Percentiles rank a stretch among this genome's conserved stretches.
These are phyloP conservation scores for Coccomyxa sp. DNA, from an alignment of 139 green algal species.

Conservation along the genomic window DNA sequence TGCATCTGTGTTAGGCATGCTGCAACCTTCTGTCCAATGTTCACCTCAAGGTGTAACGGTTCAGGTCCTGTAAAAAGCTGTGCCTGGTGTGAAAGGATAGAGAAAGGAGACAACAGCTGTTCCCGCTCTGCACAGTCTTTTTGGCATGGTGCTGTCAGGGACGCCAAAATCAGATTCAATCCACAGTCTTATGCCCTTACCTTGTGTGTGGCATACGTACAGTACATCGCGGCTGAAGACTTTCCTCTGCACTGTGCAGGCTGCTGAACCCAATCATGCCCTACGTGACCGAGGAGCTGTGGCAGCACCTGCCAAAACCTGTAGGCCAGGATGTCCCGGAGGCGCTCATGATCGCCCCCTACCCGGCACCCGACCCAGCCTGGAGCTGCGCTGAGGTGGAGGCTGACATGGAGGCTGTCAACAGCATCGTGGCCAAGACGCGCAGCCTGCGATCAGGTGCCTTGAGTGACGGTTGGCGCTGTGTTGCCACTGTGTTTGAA, in stretches of 20 bases:
- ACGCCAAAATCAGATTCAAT: background rate
- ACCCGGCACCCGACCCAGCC: conserved; percentile 44
- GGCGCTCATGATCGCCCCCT: conserved; percentile 83
- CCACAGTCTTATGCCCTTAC: no score
- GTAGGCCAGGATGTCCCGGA: background rate
- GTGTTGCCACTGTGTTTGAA: background rate
- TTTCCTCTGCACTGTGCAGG: background rate
- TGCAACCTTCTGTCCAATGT: background rate
- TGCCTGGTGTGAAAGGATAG: background rate
- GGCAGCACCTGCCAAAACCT: conserved; percentile 71
- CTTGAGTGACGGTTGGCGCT: background rate
- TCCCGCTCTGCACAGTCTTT: background rate
- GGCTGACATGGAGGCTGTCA: conserved; percentile 54
- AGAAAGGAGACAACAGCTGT: background rate
- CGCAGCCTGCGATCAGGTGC: conserved; percentile 34
- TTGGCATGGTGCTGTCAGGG: no score
- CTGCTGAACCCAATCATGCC: conserved; percentile 98
- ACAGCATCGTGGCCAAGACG: conserved; percentile 26
- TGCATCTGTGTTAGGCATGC: no score
- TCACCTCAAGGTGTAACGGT: background rate
- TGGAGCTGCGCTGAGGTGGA: conserved; percentile 58
- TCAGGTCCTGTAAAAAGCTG: background rate
- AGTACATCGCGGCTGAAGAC: background rate
- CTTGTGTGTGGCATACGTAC: background rate
- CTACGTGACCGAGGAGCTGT: conserved; percentile 96